Percentiles rank a stretch among this genome's conserved stretches.
Conservation (phyloP, 352 stramenopile species). For the Globisporangium middletonii region DNA sequence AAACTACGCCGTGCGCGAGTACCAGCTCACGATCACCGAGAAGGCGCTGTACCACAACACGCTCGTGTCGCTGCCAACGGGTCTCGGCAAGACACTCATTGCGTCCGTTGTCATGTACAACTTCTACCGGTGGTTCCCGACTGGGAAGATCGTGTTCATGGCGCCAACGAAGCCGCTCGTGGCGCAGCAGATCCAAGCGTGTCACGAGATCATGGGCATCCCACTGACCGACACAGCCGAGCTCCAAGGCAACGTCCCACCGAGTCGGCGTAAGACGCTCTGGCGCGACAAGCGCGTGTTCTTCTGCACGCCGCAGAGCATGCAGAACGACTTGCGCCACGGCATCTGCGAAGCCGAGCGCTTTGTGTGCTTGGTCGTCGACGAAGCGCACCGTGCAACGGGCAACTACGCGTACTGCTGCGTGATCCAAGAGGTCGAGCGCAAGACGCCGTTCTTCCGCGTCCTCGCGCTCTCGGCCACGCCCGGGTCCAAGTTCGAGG, state of each 20-base stretch:
- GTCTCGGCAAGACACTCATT: conserved; percentile 99
- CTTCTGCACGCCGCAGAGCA: conserved; percentile 98
- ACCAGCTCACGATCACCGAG: conserved; percentile 94
- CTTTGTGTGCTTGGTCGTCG: conserved; percentile 96
- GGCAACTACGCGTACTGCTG: conserved; percentile 96
- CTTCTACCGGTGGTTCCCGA: conserved; percentile 98
- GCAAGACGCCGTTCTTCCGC: conserved; percentile 78
- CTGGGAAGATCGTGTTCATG: conserved; percentile 95
- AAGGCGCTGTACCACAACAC: conserved; percentile 96
- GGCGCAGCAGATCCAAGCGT: conserved; percentile 97
- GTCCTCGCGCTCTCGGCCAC: conserved; percentile 96
- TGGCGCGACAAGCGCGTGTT: conserved; percentile 95
- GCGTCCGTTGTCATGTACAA: conserved; percentile 99
- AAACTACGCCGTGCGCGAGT: conserved; percentile 90
- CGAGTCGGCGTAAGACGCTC: conserved; percentile 61
- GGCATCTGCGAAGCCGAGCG: conserved; percentile 65
- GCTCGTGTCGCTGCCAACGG: conserved; percentile 97
- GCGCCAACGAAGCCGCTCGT: conserved; percentile 98
- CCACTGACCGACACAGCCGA: conserved; percentile 79
- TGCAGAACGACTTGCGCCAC: conserved; percentile 94
- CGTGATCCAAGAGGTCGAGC: conserved; percentile 79
- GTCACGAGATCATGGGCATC: conserved; percentile 94
- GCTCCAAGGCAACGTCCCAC: conserved; percentile 78
- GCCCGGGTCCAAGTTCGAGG: conserved; percentile 93
- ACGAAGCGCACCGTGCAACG: conserved; percentile 96